These are phyloP conservation scores for Aspergillus versicolor DNA, from an alignment of 2,329 filamentous ascomycete species.

Conservation along the genomic window DNA sequence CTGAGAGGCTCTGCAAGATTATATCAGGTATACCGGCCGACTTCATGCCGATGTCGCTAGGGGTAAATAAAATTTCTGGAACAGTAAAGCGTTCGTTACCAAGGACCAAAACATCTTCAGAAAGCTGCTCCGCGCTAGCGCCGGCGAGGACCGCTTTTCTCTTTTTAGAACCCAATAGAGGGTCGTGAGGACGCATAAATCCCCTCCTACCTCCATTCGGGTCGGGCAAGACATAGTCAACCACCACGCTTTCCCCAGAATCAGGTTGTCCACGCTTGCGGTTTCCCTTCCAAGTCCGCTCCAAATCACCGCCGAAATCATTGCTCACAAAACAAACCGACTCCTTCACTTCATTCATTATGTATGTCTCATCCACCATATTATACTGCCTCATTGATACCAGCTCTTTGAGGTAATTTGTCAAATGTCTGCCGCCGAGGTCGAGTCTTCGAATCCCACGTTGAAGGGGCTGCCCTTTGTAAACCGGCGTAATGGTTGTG, in stretches of 20 bases:
- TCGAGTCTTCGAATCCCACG: slow-evolving; percentile 80
- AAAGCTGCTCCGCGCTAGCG: slow-evolving; percentile 46
- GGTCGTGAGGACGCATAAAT: slow-evolving; percentile 74
- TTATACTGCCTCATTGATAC: slow-evolving; percentile 91
- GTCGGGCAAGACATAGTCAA: slow-evolving; percentile 92
- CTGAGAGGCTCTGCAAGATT: slow-evolving; percentile 74
- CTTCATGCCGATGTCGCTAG: slow-evolving; percentile 78
- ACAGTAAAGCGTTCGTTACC: slow-evolving; percentile 90
- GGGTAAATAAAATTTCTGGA: slow-evolving; percentile 86
- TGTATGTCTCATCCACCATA: slow-evolving; percentile 88
- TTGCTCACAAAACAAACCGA: slow-evolving; percentile 77
- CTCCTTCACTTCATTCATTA: slow-evolving; percentile 97
- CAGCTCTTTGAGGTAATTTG: slow-evolving; percentile 86
- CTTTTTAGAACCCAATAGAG: slow-evolving; percentile 56
- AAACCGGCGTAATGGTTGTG: slow-evolving; percentile 83
- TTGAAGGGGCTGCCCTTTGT: slow-evolving; percentile 77
- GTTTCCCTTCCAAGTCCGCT: slow-evolving; percentile 79
- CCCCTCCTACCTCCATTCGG: slow-evolving; percentile 65
- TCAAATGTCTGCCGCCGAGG: slow-evolving; percentile 87
- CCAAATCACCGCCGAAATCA: slow-evolving; percentile 75
- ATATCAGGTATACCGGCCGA: slow-evolving; percentile 80
- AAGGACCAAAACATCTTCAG: slow-evolving; percentile 80
- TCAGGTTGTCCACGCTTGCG: slow-evolving; percentile 39
- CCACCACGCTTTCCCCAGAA: slow-evolving; percentile 57
- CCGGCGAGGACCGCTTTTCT: slow-evolving; percentile 50